Evolutionary conservation across 345 rosid species (phyloP).

Genomic region (Arabidopsis arenosa): DNA sequence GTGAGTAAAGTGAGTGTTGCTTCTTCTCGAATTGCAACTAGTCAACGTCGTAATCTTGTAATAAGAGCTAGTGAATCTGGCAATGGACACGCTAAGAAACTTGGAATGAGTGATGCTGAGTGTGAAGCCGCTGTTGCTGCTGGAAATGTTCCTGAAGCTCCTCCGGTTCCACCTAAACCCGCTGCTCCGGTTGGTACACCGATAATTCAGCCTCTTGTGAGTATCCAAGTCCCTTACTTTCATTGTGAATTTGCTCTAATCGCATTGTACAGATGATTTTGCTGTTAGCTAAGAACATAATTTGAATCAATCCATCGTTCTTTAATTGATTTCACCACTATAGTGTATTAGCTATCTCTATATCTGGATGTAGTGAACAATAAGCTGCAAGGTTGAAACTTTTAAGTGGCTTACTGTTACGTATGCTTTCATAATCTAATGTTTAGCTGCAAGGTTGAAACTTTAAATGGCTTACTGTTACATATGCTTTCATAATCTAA

Average conservation of each 20-base stretch:
- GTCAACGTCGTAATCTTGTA: conserved; percentile 36
- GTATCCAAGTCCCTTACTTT: conserved; percentile 30
- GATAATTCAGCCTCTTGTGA: conserved; percentile 63
- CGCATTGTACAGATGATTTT: not conserved
- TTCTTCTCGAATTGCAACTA: conserved; percentile 31
- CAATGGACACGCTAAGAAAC: conserved; percentile 53
- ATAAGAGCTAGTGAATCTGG: conserved; percentile 54
- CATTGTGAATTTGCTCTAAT: not conserved
- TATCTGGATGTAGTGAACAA: not conserved
- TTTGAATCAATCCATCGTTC: not conserved
- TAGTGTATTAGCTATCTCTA: not conserved
- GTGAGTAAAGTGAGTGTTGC: conserved; percentile 37
- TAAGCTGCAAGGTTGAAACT: conserved; percentile 23
- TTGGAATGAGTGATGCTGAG: conserved; percentile 71
- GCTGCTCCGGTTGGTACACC: conserved; percentile 88
- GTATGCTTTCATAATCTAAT: not conserved
- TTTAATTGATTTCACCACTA: not conserved
- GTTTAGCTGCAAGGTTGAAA: conserved; percentile 21
- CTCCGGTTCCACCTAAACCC: conserved; percentile 80
- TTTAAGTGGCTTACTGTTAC: conserved; percentile 11
- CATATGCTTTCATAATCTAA: too few species aligned
- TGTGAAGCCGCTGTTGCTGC: conserved; percentile 89
- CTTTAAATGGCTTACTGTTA: not conserved
- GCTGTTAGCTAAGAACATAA: not conserved
- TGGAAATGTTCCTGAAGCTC: conserved; percentile 82